phyloP scores from a whole-genome alignment of 2,329 filamentous ascomycete genomes.

The Pezicula neosporulosa region DNA sequence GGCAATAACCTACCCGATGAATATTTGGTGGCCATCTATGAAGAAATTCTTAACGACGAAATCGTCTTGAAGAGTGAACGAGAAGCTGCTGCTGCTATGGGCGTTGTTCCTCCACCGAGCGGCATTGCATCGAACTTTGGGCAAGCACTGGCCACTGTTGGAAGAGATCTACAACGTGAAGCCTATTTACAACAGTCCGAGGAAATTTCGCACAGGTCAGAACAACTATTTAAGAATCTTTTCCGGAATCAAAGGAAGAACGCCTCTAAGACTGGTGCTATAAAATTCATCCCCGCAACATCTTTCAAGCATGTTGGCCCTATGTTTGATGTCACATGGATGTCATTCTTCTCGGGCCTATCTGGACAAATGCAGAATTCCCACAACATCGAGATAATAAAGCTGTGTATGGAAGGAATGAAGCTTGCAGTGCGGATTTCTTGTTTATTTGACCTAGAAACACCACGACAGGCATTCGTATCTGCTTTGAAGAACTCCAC shows the following conservation, averaged over 20 bases:
- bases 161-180: conserved; percentile 86
- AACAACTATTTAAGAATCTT: conserved; percentile 89
- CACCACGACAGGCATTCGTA: conserved; percentile 92
- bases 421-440: conserved; percentile 91
- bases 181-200: conserved; percentile 94
- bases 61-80: conserved; percentile 93
- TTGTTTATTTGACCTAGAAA: conserved; percentile 88
- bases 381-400: conserved; percentile 88
- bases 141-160: conserved; percentile 86
- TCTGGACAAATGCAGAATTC: conserved; percentile 92
- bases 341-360: conserved; percentile 95
- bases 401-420: conserved; percentile 90
- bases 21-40: conserved; percentile 83
- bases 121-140: conserved; percentile 81
- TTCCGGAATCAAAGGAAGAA: conserved; percentile 86
- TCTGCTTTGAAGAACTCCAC: conserved; percentile 90
- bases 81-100: conserved; percentile 80
- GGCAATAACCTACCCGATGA: conserved; percentile 90
- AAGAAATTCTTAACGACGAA: conserved; percentile 87
- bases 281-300: conserved; percentile 86
- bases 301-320: conserved; percentile 94
- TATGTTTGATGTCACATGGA: conserved; percentile 99
- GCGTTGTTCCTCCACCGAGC: conserved; percentile 53
- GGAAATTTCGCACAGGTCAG: conserved; percentile 72
- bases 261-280: conserved; percentile 58